These are phyloP conservation scores for Vachellia collinsii DNA, from an alignment of 306 rosid genomes.

Conservation along the genomic window DNA sequence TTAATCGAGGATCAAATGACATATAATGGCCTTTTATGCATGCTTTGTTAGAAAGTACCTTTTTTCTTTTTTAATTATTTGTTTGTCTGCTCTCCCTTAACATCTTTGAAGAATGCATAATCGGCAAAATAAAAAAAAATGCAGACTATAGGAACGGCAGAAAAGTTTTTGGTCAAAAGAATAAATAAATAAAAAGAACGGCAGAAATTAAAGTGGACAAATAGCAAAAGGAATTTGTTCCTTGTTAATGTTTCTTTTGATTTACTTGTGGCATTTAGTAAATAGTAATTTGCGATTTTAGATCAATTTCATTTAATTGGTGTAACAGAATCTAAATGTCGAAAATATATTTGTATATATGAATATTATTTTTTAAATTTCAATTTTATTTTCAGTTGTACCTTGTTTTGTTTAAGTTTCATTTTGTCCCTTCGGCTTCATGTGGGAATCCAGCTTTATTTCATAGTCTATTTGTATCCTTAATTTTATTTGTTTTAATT, in stretches of 20 bases:
- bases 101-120: not conserved
- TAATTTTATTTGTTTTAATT: too few species aligned
- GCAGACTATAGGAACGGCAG: not conserved
- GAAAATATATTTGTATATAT: not conserved
- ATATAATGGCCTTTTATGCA: slow-evolving; percentile 1
- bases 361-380: not conserved
- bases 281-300: not conserved
- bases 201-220: not conserved
- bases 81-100: not conserved
- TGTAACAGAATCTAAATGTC: not conserved
- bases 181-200: not conserved
- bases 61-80: not conserved
- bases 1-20: not conserved
- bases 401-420: not conserved
- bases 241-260: not conserved
- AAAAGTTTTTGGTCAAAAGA: not conserved
- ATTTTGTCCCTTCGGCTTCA: not conserved
- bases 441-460: not conserved
- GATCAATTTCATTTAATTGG: not conserved
- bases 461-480: not conserved
- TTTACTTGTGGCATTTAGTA: not conserved
- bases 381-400: not conserved
- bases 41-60: not conserved
- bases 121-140: not conserved
- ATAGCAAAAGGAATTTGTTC: not conserved